Base-by-base conservation (phyloP, 164 flowering plant species). In the Sedum album region DNA sequence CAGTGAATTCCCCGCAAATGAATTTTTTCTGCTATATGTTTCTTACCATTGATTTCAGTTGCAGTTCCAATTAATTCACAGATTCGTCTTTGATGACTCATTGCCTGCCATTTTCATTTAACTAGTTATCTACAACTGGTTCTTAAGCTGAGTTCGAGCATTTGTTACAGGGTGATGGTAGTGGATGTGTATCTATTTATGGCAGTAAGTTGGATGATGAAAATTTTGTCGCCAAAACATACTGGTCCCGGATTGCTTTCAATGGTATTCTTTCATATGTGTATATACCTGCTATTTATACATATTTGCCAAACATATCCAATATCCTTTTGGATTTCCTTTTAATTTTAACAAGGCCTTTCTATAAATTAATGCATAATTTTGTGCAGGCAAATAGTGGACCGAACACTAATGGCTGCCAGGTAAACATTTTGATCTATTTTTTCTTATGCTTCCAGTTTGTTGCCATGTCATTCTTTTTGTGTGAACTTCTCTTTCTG, bases 141-240 rank as follows among this genome's bases (percentile, higher is more conserved):
- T 18, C 25, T 39, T 33, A 20, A 38, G 62, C 15, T 31, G 44
- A 39, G 26, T 42, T 33, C 74, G 64, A 65, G 35, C 13, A 20
- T 18, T 57, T 35, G 70, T 72, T 76, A 69, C 87, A 91, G 97
- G 96, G 93, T 74, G 98, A 94, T 81, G 98, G 97, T 5, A 91
- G 92, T 78, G 97, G 97, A 67, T 91, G 95, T 76, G 82, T 78
- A 49, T 89, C 86, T 49, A 87, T 91, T 23, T 90, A 91, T 78
- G 97, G 98, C 46, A 91, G 84, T 67, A 91, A 91, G 75, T 84
- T 94, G 73, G 97, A 94, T n/a, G 99, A 91, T 81, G 99, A 94
- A 75, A 94, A 88, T 73, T 94, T 94, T 68, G 74, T 79, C 63
- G 99, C 97, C 53, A 94, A n/a, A 90, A 66, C 97, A 91, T 80